Conservation (phyloP, 768 basidiomycete species). For the Strobilomyces dryophilus region DNA sequence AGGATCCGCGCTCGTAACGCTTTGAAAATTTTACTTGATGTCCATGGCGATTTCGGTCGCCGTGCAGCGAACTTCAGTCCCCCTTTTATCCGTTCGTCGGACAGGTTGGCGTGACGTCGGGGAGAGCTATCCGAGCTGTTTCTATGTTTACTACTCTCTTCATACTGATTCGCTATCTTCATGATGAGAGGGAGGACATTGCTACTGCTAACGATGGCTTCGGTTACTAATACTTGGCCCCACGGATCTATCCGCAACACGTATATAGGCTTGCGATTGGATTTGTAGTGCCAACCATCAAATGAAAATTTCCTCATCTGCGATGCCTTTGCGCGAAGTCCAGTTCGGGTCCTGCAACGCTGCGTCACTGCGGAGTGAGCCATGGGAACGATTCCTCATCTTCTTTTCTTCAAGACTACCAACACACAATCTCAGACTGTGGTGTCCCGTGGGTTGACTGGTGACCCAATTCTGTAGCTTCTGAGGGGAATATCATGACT, state of each 20-base stretch:
- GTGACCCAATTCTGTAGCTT: neutral
- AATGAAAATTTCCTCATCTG: neutral
- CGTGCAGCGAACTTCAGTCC: conserved; percentile 40
- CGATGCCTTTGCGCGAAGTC: conserved; percentile 50
- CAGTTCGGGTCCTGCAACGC: conserved; percentile 32
- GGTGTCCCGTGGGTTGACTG: conserved; percentile 60
- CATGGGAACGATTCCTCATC: conserved; percentile 52
- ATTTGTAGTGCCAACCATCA: neutral
- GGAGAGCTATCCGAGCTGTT: neutral
- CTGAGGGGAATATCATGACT: conserved; percentile 14
- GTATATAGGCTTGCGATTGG: neutral
- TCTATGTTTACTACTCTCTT: neutral
- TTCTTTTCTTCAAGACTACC: conserved; percentile 67
- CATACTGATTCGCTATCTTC: conserved; percentile 18
- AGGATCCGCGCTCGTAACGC: conserved; percentile 92
- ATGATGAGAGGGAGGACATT: conserved; percentile 14
- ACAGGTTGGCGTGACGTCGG: conserved; percentile 18
- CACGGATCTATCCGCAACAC: neutral
- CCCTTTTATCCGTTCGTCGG: conserved; percentile 18
- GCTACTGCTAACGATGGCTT: conserved; percentile 4
- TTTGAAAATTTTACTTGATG: conserved; percentile 85
- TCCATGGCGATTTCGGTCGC: conserved; percentile 84
- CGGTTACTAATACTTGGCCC: neutral
- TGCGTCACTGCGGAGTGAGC: conserved; percentile 33
- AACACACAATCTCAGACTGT: conserved; percentile 41